Percentiles rank a stretch among this genome's conserved stretches.
Conservation (phyloP, 306 rosid species). For the Crotalaria pallida region DNA sequence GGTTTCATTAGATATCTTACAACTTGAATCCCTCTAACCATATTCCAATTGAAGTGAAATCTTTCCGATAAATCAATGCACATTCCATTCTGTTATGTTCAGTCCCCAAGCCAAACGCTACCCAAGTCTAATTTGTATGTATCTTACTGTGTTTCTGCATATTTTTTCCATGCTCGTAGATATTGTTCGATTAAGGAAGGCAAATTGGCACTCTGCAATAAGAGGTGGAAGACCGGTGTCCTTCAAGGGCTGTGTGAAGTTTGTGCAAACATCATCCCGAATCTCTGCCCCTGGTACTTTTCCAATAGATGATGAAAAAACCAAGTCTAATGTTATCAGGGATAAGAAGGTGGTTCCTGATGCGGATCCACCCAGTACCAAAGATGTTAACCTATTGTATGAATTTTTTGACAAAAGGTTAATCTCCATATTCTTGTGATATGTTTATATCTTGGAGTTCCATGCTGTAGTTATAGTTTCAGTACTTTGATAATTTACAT, state of each 20-base stretch:
- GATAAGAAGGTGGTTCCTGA: constrained; percentile 65
- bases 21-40: too few relatives aligned
- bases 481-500: neutral
- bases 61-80: too few relatives aligned
- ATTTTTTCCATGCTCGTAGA: constrained; percentile 21
- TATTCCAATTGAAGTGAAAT: too few relatives aligned
- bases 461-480: neutral
- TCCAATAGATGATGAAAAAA: constrained; percentile 27
- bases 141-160: neutral
- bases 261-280: constrained; percentile 46
- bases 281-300: constrained; percentile 45
- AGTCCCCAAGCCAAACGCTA: too few relatives aligned
- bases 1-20: too few relatives aligned
- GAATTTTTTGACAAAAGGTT: constrained; percentile 72
- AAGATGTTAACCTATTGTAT: constrained; percentile 59
- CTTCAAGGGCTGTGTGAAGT: constrained; percentile 35
- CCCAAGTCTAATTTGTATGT: neutral
- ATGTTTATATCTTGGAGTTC: neutral
- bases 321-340: constrained; percentile 30
- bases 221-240: constrained; percentile 33
- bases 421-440: neutral
- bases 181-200: constrained; percentile 25
- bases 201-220: constrained; percentile 30
- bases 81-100: too few relatives aligned
- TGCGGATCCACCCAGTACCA: constrained; percentile 79